Base-by-base conservation (phyloP, 768 basidiomycete species). In the Trametes sanguinea region DNA sequence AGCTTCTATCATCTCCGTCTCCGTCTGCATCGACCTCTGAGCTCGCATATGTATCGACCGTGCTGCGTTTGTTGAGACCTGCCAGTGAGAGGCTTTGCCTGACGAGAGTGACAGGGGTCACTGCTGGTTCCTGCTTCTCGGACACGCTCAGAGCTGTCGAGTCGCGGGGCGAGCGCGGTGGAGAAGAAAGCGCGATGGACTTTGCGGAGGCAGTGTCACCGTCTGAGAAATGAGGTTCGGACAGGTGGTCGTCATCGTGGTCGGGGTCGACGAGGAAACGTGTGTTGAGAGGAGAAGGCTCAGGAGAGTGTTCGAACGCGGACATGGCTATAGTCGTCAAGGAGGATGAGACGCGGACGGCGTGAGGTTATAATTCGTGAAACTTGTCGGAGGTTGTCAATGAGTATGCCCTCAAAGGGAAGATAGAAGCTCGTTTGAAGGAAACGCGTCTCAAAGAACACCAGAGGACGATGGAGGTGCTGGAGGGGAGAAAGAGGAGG, bases 191-290 rank as follows among this genome's bases (percentile, higher is more conserved):
- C 27, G 89, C 82, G 53, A 92, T 88, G 1, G 91, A 92, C 43
- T 81, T 84, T 68, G 90, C 88, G 8, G 89, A 91, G 14, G 91
- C 89, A 4, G 89, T 91, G 69, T 92, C 91, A 60, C 81, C 85
- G 65, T 89, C 89, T 11, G 66, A 68, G 45, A 64, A 71, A 48
- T 57, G 61, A 3, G 64, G 57, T 44, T 68, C 67, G 42, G 62
- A 63, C 9, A 62, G 56, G 14, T 59, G 45, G 50, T 67, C 69
- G 32, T 64, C 62, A 7, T 66, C 69, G n/a, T 52, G 55, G 14
- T 66, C 65, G 8, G 62, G 63, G 22, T 67, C 66, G 17, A 67
- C 61, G 2, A 71, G 62, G 22, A 71, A 66, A 46, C 65, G 67
- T 6, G 69, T 60, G 50, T 67, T 66, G 42, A 64, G 61, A 2